Evolutionary conservation across 768 basidiomycete genomes (phyloP).

Genomic region (Lactifluus echinatus): DNA sequence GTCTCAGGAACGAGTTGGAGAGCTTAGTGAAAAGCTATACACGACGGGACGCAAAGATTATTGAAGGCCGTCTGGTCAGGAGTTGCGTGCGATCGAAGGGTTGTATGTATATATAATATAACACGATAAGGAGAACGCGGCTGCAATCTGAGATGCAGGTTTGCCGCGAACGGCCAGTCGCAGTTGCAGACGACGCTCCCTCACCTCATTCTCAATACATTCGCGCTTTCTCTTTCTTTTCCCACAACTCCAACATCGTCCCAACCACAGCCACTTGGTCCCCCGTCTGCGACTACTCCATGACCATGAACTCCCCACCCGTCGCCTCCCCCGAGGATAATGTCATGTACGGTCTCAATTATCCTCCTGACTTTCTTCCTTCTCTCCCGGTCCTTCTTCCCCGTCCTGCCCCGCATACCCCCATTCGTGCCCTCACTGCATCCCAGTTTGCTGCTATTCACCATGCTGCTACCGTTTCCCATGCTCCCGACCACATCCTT

Average conservation of each 20-base stretch:
- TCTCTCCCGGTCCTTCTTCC: slow-evolving; percentile 27
- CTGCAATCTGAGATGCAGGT: slow-evolving; percentile 16
- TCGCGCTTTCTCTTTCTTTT: neutral
- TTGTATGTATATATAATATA: slow-evolving; percentile 5
- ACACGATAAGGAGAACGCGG: neutral
- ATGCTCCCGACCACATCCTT: slow-evolving; percentile 72
- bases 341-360: slow-evolving; percentile 22
- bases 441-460: slow-evolving; percentile 52
- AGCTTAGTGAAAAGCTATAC: neutral
- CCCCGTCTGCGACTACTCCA: neutral
- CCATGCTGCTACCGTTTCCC: slow-evolving; percentile 50
- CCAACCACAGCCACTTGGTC: neutral
- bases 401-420: slow-evolving; percentile 31
- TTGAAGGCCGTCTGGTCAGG: slow-evolving; percentile 3
- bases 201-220: slow-evolving; percentile 2
- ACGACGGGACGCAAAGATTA: slow-evolving; percentile 5
- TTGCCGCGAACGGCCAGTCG: neutral
- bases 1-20: slow-evolving; percentile 8
- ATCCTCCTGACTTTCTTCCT: slow-evolving; percentile 22
- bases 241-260: slow-evolving; percentile 2
- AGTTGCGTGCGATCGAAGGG: slow-evolving; percentile 4
- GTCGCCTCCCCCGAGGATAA: slow-evolving; percentile 7
- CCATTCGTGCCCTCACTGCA: slow-evolving; percentile 36
- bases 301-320: slow-evolving; percentile 7
- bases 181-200: neutral